These are phyloP conservation scores for Yamadazyma takamatsuzukensis DNA, from an alignment of 805 yeast species.

Conservation along the genomic window DNA sequence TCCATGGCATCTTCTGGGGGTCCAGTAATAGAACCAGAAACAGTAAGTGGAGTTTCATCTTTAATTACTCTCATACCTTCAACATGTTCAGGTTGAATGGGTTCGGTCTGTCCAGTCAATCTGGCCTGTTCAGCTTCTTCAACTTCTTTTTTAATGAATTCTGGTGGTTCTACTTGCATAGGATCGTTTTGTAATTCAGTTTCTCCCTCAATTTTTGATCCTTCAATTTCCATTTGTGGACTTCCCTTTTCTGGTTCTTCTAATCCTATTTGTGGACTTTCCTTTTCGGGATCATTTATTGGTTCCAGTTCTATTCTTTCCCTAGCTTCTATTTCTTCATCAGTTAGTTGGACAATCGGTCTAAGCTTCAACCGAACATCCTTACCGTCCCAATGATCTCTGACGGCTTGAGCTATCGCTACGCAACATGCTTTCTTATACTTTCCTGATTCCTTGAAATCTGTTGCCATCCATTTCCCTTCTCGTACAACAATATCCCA, in stretches of 20 bases:
- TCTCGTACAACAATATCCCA: conserved; percentile 77
- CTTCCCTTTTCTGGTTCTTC: conserved; percentile 1
- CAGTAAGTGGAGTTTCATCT: conserved; percentile 4
- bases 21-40: too few species aligned
- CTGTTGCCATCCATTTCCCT: conserved; percentile 79
- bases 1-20: conserved; percentile 1
- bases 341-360: conserved; percentile 29
- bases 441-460: conserved; percentile 67
- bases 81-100: neutral
- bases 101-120: too few species aligned
- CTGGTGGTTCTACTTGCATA: conserved; percentile 1
- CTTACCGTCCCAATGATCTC: conserved; percentile 81
- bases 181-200: neutral
- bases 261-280: neutral
- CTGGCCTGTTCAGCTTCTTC: conserved; percentile 1
- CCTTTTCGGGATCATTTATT: neutral
- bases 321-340: conserved; percentile 2
- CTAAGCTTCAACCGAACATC: conserved; percentile 54
- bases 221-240: conserved; percentile 1
- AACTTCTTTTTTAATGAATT: neutral
- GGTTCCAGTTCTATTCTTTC: conserved; percentile 1
- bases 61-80: neutral
- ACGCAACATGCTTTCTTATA: conserved; percentile 69
- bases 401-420: conserved; percentile 65
- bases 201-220: neutral